Percentiles rank a stretch among this genome's conserved stretches.
These are phyloP conservation scores for Isoetes engelmannii DNA, from an alignment of 83 land plant genomes.

Conservation along the genomic window DNA sequence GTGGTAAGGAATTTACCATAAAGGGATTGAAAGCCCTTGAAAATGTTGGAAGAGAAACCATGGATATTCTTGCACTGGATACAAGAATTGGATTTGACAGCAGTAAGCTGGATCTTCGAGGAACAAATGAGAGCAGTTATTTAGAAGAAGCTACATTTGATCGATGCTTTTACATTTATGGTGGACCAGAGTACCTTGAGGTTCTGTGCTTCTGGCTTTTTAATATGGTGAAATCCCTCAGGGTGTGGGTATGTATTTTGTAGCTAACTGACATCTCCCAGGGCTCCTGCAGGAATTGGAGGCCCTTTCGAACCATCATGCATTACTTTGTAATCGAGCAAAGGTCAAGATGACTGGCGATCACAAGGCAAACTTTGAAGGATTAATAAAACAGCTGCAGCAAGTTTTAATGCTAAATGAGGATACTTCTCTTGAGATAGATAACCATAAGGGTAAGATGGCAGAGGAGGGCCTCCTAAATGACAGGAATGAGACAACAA, in stretches of 20 bases:
- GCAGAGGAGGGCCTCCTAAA: constrained; percentile 43
- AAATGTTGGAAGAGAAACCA: constrained; percentile 86
- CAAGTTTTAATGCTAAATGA: constrained; percentile 64
- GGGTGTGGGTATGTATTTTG: too few species aligned
- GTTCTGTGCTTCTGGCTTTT: constrained; percentile 18
- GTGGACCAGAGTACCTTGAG: constrained; percentile 98
- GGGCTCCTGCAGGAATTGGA: constrained; percentile 66
- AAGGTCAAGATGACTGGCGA: constrained; percentile 69
- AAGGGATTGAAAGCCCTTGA: constrained; percentile 93
- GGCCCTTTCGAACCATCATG: constrained; percentile 79
- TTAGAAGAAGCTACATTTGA: constrained; percentile 88
- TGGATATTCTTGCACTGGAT: constrained; percentile 82
- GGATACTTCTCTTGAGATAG: constrained; percentile 35
- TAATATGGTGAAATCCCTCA: too few species aligned
- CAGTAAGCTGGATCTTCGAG: constrained; percentile 29
- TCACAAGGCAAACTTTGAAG: constrained; percentile 66
- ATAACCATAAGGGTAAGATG: constrained; percentile 66
- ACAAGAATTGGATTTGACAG: constrained; percentile 74
- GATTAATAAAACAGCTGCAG: constrained; percentile 62
- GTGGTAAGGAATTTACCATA: constrained; percentile 81
- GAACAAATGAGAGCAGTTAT: constrained; percentile 43
- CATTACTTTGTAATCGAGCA: constrained; percentile 71
- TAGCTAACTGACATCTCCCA: too few species aligned
- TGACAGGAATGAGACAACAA: constrained; percentile 55
- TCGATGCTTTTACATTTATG: constrained; percentile 97